Conservation (phyloP, 1,284 basidiomycete species). For the Malassezia pachydermatis region DNA sequence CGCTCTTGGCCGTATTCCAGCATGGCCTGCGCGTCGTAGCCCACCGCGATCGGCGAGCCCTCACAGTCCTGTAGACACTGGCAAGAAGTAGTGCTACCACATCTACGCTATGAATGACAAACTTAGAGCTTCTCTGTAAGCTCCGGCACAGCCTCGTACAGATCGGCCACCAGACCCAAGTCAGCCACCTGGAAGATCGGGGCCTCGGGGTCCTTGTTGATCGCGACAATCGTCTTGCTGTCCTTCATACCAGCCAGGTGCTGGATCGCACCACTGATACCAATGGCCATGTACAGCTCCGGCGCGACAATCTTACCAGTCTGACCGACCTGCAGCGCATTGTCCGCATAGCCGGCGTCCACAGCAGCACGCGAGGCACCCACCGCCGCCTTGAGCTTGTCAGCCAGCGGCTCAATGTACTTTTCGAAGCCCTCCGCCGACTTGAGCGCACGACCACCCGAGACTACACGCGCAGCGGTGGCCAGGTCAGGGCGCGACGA, state of each 20-base stretch:
- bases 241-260: slow-evolving; percentile 99
- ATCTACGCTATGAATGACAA: background rate
- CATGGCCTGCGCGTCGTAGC: slow-evolving; percentile 5
- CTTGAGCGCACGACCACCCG: slow-evolving; percentile 90
- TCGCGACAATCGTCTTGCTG: slow-evolving; percentile 91
- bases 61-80: background rate
- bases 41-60: background rate
- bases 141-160: slow-evolving; percentile 48
- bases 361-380: slow-evolving; percentile 95
- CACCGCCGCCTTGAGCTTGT: slow-evolving; percentile 84
- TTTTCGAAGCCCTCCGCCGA: slow-evolving; percentile 81
- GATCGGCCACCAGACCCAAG: slow-evolving; percentile 69
- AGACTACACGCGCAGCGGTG: slow-evolving; percentile 76
- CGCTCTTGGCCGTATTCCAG: too few relatives aligned
- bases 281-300: slow-evolving; percentile 87
- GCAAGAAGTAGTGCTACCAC: too few relatives aligned
- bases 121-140: slow-evolving; percentile 21
- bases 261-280: slow-evolving; percentile 96
- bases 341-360: slow-evolving; percentile 95
- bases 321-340: slow-evolving; percentile 95
- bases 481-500: slow-evolving; percentile 89
- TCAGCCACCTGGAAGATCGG: slow-evolving; percentile 99
- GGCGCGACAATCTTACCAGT: slow-evolving; percentile 76
- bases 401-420: slow-evolving; percentile 83
- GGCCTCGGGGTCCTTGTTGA: slow-evolving; percentile 98